Base-by-base conservation (phyloP, 2,329 filamentous ascomycete species). In the Colletotrichum spaethianum region DNA sequence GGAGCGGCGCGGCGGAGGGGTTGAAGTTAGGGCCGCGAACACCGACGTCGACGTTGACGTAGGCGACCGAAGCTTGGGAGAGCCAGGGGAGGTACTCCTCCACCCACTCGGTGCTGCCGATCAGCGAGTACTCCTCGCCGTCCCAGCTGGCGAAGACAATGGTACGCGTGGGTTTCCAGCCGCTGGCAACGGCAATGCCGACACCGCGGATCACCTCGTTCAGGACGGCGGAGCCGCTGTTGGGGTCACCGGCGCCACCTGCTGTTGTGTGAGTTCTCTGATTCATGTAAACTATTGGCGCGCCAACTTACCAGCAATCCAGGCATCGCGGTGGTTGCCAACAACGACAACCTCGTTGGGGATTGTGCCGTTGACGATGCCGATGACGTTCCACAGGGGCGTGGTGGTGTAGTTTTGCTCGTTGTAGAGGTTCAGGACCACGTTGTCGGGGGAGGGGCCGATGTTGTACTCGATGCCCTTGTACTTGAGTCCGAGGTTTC, bases 71-170 rank as follows among this genome's bases (percentile, higher is more conserved):
- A 50, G 93, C 87, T 4, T 87, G 86, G 2, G 88, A 87, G 16
- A 98, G 88, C 94, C 94, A 97, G 0, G 93, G 92, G 0, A 97
- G 82, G 77, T 94, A 94, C 75, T 98, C 94, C 79, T 98, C 95
- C 0, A 98, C 94, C 94, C 95, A 98, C 79, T 98, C 95, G 0
- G 95, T 97, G 64, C 92, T 94, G 5, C 95, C 95, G 18, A 98
- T 82, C 6, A 98, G 87, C 0, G 93, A 94, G 75, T 98, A 97
- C 81, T 98, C 95, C 82, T 94, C 93, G 40, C 92, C 92, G 74
- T 94, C 93, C 93, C 92, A 94, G 79, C 90, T 92, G 28, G 93
- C 95, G 78, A 98, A 96, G 50, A 98, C 94, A 68, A 98, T 94
- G 0, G 96, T 98, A 28, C 96, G 92, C 26, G 95, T 87, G 0